Percentiles rank a stretch among this genome's conserved stretches.
Conservation (phyloP, 805 yeast genomes). For the Candida hungchunana region DNA sequence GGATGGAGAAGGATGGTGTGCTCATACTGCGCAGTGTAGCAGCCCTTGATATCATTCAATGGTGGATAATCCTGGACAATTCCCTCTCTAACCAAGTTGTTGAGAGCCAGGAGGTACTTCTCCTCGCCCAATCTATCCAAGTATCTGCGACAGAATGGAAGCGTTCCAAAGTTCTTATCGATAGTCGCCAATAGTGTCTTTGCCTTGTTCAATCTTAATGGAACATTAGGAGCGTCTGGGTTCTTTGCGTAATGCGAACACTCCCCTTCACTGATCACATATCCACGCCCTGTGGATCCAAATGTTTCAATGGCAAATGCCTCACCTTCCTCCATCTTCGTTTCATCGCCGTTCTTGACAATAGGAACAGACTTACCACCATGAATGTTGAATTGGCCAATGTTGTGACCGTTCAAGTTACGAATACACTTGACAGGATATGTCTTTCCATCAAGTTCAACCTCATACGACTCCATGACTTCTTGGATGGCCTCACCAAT, state of each 20-base stretch:
- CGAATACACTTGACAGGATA: slow-evolving; percentile 85
- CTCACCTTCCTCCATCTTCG: slow-evolving; percentile 99
- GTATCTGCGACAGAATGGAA: slow-evolving; percentile 96
- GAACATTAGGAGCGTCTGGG: slow-evolving; percentile 43
- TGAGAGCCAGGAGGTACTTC: slow-evolving; percentile 82
- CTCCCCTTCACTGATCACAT: slow-evolving; percentile 83
- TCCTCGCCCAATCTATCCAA: slow-evolving; percentile 90
- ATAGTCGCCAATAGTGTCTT: slow-evolving; percentile 65
- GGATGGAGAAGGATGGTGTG: slow-evolving; percentile 92
- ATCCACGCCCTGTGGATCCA: slow-evolving; percentile 95
- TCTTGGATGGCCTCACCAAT: slow-evolving; percentile 96
- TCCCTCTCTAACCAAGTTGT: slow-evolving; percentile 79
- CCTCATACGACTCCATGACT: slow-evolving; percentile 94
- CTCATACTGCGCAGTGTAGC: slow-evolving; percentile 94
- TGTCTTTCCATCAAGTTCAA: slow-evolving; percentile 82
- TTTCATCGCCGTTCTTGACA: slow-evolving; percentile 86
- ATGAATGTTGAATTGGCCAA: slow-evolving; percentile 79
- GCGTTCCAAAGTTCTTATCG: slow-evolving; percentile 81
- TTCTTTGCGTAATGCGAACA: slow-evolving; percentile 87
- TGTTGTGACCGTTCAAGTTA: slow-evolving; percentile 93
- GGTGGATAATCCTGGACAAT: slow-evolving; percentile 95
- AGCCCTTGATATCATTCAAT: slow-evolving; percentile 72
- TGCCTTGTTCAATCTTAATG: slow-evolving; percentile 62
- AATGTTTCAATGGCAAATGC: slow-evolving; percentile 97
- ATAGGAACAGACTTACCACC: slow-evolving; percentile 97